Base-by-base conservation (phyloP, 768 basidiomycete genomes). In the Serendipita sp. region DNA sequence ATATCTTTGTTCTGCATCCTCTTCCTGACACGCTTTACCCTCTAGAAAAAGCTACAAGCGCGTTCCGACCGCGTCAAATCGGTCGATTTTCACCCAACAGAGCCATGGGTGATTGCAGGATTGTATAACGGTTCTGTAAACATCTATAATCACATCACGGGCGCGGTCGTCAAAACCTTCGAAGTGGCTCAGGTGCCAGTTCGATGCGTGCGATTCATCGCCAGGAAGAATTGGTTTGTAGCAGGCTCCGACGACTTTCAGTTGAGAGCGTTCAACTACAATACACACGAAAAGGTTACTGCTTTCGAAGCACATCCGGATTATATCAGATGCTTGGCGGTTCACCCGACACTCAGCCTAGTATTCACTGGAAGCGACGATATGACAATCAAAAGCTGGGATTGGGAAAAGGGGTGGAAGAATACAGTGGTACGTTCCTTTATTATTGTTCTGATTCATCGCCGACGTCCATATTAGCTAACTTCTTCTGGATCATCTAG, bases 341-440 rank as follows among this genome's bases (percentile, higher is more conserved):
- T 98, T 1, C 96, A 99, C 68, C 96, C 96, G 3, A 88, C 90
- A 1, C 81, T 90, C 64, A 84, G 84, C 73, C 84, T 99, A 64
- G 88, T 98, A 7, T 76, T 99, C 42, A 99, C 95, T 0, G 96
- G 95, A 24, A 90, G 88, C 69, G 96, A 99, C 71, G 96, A 99
- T 73, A 96, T 98, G 94, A 92, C 93, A 31, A 93, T 99, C 78
- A 96, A 95, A 74, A 91, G 92, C 64, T 99, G 96, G 96, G 92
- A 99, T 72, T 98, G 96, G 96, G 96, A 99, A 66, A 95, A 98
- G 76, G 85, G 86, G 61, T 98, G 96, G 96, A 88, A 93, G 72
- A 53, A 62, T 9, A 62, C 30, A 9, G 43, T 22, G 17, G 9
- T 61, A 22, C 3, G 26, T 56, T 56, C 17, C 38, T 14, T 14